Base-by-base conservation (phyloP, 345 rosid species). In the Corchorus capsularis region DNA sequence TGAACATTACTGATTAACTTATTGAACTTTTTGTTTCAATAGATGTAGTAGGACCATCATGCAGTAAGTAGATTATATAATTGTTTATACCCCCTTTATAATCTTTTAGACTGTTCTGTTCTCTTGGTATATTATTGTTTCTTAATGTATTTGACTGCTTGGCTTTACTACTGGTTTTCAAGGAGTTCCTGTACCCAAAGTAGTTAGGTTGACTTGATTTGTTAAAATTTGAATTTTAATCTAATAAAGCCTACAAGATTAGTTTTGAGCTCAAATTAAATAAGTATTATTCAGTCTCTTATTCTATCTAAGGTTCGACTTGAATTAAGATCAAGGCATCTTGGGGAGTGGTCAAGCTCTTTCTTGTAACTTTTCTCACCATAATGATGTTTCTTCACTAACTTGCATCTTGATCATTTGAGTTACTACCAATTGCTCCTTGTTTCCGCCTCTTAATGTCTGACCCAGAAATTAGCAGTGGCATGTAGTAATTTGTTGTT, bases 381-480 rank as follows among this genome's bases (percentile, higher is more conserved):
- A 64, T 64, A 64, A 64, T 41, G 69, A 41, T 8, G 71, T 66
- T 45, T 41, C 52, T 19, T 65, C 7, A 43, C 15, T 19, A 43
- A 63, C 13, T 13, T 8, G 14, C 52, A 43, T 64, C 49, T 35
- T 35, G 35, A 62, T 62, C 35, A 10, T 20, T 39, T 9, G 52
- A 41, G n/a, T 64, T 64, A n/a, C 69, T 12, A 35, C 11, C 54
- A 19, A 10, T 66, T 66, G 39, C 10, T 20, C n/a, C 17, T 15
- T 66, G 54, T 66, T 66, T 66, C 14, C 53, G 20, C 46, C 19
- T 66, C 71, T 46, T 66, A 66, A 13, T 66, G 39, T 12, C 37
- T 66, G 71, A 22, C 71, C 47, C 53, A 45, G 54, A 66, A 45
- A 45, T 46, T 45, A 52, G 37, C 53, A 20, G 8, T 11, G 15